Evolutionary conservation across 2,329 filamentous ascomycete species (phyloP).

Genomic region (Colletotrichum salicis): DNA sequence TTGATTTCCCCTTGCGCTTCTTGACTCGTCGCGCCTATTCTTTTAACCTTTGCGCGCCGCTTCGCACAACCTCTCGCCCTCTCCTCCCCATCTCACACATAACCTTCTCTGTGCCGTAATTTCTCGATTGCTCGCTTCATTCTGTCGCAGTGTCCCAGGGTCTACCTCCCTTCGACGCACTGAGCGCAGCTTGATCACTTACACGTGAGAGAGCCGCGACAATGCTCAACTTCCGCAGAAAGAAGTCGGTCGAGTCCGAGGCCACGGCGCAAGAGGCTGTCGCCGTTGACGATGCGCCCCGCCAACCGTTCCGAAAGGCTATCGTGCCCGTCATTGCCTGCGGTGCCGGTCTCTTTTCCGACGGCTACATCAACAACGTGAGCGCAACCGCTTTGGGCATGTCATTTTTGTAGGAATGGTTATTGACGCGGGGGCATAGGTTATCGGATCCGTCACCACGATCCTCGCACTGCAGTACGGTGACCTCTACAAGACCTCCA

Average conservation of each 20-base stretch:
- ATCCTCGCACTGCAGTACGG: conserved; percentile 77
- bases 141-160: neutral
- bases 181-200: neutral
- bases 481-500: conserved; percentile 73
- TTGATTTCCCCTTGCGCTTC: neutral
- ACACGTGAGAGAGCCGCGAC: neutral
- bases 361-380: conserved; percentile 92
- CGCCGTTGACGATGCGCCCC: neutral
- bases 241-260: conserved; percentile 20
- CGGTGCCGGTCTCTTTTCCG: conserved; percentile 88
- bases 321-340: conserved; percentile 81
- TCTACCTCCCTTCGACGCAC: neutral
- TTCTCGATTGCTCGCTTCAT: too few relatives aligned
- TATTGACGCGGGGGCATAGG: conserved; percentile 55
- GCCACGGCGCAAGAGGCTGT: neutral
- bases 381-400: conserved; percentile 31
- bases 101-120: neutral
- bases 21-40: neutral
- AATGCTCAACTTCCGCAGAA: conserved; percentile 20
- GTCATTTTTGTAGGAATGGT: neutral
- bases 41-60: neutral
- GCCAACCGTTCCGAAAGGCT: conserved; percentile 25
- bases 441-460: conserved; percentile 89
- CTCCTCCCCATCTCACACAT: neutral
- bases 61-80: neutral